phyloP scores from a whole-genome alignment of 208 protist genomes.

The Crithidia expoeki region DNA sequence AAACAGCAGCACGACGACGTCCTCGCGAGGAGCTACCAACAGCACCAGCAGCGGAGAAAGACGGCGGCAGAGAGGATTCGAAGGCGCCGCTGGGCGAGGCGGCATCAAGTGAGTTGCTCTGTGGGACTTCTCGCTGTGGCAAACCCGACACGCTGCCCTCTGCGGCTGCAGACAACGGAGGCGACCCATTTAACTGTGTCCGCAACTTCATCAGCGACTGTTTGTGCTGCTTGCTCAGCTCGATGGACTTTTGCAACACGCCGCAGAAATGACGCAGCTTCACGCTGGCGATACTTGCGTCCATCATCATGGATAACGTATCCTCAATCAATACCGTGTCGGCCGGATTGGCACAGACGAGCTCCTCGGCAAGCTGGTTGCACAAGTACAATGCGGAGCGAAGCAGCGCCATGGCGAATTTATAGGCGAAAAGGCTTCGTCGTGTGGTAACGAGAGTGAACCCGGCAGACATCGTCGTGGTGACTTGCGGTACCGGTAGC shows the following conservation, averaged over 20 bases:
- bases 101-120: conserved; percentile 9
- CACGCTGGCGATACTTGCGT: conserved; percentile 73
- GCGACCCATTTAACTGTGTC: conserved; percentile 40
- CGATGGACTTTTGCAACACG: conserved; percentile 37
- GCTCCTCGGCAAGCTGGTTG: conserved; percentile 65
- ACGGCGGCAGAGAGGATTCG: no score
- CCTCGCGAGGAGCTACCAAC: background rate
- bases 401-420: conserved; percentile 69
- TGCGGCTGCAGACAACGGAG: background rate
- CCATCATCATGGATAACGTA: conserved; percentile 89
- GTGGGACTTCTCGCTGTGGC: background rate
- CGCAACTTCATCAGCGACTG: conserved; percentile 47
- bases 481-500: background rate
- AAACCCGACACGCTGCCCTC: background rate
- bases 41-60: background rate
- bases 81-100: background rate
- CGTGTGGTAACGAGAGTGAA: conserved; percentile 5
- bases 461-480: background rate
- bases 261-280: conserved; percentile 82
- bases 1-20: conserved; percentile 10
- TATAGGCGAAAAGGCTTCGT: conserved; percentile 60
- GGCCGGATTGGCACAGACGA: conserved; percentile 56
- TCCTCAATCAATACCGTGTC: conserved; percentile 90
- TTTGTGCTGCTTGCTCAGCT: conserved; percentile 26
- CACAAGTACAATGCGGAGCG: conserved; percentile 72